phyloP scores from a whole-genome alignment of 176 grass and related monocot species.

The Oryza nivara region DNA sequence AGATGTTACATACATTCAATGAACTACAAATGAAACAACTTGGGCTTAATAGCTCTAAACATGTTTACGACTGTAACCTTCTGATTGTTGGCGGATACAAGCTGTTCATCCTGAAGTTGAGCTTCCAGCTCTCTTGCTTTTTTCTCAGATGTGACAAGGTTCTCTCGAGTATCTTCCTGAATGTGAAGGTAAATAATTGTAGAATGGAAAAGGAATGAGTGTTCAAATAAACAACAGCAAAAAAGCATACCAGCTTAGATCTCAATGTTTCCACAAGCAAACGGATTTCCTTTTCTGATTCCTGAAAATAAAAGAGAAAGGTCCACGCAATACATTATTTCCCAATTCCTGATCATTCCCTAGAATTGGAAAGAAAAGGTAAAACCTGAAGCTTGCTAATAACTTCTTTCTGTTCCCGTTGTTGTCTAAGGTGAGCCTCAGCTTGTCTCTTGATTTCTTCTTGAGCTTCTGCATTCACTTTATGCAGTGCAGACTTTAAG shows the following conservation, averaged over 20 bases:
- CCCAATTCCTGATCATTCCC: not conserved
- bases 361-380: constrained; percentile 37
- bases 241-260: constrained; percentile 80
- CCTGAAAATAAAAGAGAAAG: constrained; percentile 52
- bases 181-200: constrained; percentile 37
- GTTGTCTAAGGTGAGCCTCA: constrained; percentile 71
- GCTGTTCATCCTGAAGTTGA: constrained; percentile 79
- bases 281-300: constrained; percentile 88
- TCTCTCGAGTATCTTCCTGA: constrained; percentile 89
- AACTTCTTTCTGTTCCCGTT: constrained; percentile 89
- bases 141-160: constrained; percentile 87
- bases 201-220: constrained; percentile 19
- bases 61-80: constrained; percentile 55
- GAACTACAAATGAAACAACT: constrained; percentile 9
- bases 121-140: constrained; percentile 84
- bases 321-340: constrained; percentile 7
- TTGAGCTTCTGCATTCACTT: constrained; percentile 66
- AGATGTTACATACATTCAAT: constrained; percentile 17
- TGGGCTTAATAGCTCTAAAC: constrained; percentile 22
- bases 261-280: constrained; percentile 80
- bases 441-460: constrained; percentile 80
- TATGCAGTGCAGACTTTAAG: constrained; percentile 82
- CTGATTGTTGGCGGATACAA: constrained; percentile 56
- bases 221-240: constrained; percentile 20
- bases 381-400: constrained; percentile 87